These are phyloP conservation scores for Gnomoniopsis sp. DNA, from an alignment of 2,329 filamentous ascomycete genomes.

Conservation along the genomic window DNA sequence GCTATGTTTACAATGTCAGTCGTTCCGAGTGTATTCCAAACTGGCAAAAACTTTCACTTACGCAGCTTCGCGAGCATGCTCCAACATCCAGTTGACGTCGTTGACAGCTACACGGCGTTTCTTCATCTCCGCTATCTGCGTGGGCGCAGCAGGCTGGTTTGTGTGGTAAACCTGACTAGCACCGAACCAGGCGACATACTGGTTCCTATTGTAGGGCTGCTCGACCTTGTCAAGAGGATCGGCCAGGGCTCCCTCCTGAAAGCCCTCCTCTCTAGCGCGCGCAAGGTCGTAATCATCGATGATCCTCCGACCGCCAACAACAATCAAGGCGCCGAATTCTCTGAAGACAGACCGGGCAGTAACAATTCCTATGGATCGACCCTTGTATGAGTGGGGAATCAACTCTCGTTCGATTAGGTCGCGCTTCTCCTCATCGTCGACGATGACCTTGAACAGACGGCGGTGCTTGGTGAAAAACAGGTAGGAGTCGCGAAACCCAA, in stretches of 20 bases:
- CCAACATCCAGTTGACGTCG: conserved; percentile 92
- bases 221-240: conserved; percentile 81
- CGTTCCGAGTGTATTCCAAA: not conserved
- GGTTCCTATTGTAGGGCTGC: conserved; percentile 96
- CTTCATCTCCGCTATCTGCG: conserved; percentile 68
- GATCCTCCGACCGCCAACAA: conserved; percentile 84
- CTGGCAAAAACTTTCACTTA: conserved; percentile 39
- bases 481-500: conserved; percentile 96
- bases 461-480: conserved; percentile 98
- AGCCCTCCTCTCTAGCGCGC: conserved; percentile 71
- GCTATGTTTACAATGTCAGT: conserved; percentile 42
- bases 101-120: conserved; percentile 85
- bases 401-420: conserved; percentile 94
- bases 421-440: conserved; percentile 94
- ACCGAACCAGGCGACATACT: conserved; percentile 98
- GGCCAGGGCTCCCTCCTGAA: conserved; percentile 82
- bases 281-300: conserved; percentile 86
- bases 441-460: conserved; percentile 95
- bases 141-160: conserved; percentile 70
- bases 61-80: conserved; percentile 90
- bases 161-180: conserved; percentile 95
- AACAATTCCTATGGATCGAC: conserved; percentile 92
- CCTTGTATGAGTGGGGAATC: conserved; percentile 98
- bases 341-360: conserved; percentile 95
- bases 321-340: conserved; percentile 91